Evolutionary conservation across 2,329 filamentous ascomycete species (phyloP).

Genomic region (Leptographium wingfieldii): DNA sequence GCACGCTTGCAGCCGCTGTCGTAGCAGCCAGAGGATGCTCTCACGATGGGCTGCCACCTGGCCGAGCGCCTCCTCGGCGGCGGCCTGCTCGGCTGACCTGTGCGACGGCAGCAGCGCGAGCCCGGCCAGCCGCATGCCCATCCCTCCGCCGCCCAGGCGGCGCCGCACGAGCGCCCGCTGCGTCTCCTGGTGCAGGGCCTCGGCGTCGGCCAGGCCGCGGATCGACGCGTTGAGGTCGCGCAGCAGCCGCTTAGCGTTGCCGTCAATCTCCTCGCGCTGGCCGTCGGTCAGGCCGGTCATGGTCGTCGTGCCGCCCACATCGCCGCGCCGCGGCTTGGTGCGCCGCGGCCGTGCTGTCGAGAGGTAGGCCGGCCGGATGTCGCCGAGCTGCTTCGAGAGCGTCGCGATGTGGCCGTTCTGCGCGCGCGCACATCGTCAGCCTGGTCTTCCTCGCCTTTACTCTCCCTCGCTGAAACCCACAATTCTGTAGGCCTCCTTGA

Average conservation of each 20-base stretch:
- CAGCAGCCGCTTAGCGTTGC: constrained; percentile 72
- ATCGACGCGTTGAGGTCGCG: constrained; percentile 77
- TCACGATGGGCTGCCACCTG: constrained; percentile 62
- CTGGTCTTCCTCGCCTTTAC: neutral
- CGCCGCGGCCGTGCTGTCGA: constrained; percentile 59
- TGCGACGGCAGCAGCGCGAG: neutral
- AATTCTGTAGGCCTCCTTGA: constrained; percentile 89
- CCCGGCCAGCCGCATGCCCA: neutral
- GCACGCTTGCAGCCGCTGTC: constrained; percentile 62
- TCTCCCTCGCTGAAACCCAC: constrained; percentile 33
- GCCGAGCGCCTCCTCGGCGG: constrained; percentile 58
- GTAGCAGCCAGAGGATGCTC: constrained; percentile 71
- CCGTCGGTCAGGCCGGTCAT: constrained; percentile 56
- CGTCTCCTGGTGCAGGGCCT: constrained; percentile 68
- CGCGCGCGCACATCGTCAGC: neutral
- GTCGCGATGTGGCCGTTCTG: constrained; percentile 77
- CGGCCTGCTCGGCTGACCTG: constrained; percentile 51
- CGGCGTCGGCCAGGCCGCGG: constrained; percentile 65
- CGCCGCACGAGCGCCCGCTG: constrained; percentile 57
- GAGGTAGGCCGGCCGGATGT: constrained; percentile 82
- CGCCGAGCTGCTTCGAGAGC: constrained; percentile 66
- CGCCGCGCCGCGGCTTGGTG: constrained; percentile 28
- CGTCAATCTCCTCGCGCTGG: constrained; percentile 77
- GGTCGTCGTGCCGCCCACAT: constrained; percentile 30
- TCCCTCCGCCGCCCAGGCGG: constrained; percentile 41